Evolutionary conservation across 2,329 filamentous ascomycete species (phyloP), one percentile per base, ranked within the genome.

Genomic region (Colletotrichum neosansevieriae): DNA sequence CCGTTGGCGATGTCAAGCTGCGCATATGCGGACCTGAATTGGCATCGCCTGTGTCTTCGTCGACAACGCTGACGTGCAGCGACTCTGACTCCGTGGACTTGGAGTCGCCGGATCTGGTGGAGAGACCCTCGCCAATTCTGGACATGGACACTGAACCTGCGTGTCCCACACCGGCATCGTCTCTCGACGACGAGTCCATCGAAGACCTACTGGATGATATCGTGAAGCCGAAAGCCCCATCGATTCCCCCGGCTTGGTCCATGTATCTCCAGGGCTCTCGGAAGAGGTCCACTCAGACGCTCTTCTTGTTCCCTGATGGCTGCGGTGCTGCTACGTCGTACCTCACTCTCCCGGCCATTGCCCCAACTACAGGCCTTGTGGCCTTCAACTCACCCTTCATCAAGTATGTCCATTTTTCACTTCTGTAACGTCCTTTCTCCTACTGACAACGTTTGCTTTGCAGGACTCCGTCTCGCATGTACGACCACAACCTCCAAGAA

Each of bases 1-100:
- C 86, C 0, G 80, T 89, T 38, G 84, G 84, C 15, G 80, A 81
- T 15, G 84, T 89, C 74, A 88, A 86, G 71, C 71, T 82, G 11
- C 60, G 34, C 15, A 24, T 63, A 0, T 63, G 24, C 10, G 50
- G 60, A 3, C 12, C 42, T 2, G n/a, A 11, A 0, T 10, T 15
- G 6, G 12, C 24, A 5, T 54, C 38, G 6, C 17, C 47, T 19
- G 49, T 9, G 10, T 60, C 45, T 6, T 53, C 45, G 19, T 36
- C 47, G 13, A 50, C 21, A 7, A 50, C 21, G 47, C 19, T 32
- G 5, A 42, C 32, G 7, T 51, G 45, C 34, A 17, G 34, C 3
- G 21, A 61, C 10, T 53, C 58, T 9, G 47, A 61, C 15, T 53
- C 19, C 15, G 34, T 29, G 47, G 47, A 50, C 13, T 29, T 50